Evolutionary conservation across 169 alveolate genomes (phyloP).

Genomic region (Plasmodium vivax): DNA sequence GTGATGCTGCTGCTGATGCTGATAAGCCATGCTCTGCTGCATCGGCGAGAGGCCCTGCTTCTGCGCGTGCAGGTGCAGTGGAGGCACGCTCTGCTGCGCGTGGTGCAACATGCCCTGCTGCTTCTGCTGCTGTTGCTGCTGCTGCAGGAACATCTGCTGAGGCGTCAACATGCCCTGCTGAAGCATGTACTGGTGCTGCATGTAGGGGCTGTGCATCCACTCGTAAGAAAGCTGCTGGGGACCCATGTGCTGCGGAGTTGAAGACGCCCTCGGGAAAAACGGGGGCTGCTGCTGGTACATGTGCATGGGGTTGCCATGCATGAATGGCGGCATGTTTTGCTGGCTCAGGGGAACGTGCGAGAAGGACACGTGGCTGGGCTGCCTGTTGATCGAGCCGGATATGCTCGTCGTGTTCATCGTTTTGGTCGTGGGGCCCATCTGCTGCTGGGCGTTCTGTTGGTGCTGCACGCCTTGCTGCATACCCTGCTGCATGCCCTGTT

Average conservation of each 20-base stretch:
- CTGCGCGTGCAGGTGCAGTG: conserved; percentile 10
- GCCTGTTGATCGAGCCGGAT: conserved; percentile 47
- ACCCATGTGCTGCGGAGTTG: conserved; percentile 21
- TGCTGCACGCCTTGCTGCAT: background rate
- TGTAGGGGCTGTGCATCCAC: conserved; percentile 51
- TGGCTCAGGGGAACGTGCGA: conserved; percentile 26
- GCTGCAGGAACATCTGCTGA: conserved; percentile 54
- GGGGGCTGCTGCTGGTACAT: conserved; percentile 41
- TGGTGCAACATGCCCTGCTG: background rate
- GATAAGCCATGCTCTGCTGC: conserved; percentile 10
- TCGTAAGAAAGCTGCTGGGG: conserved; percentile 41
- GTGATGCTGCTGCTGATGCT: background rate
- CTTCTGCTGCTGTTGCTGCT: conserved; percentile 41
- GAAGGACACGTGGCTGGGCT: conserved; percentile 16
- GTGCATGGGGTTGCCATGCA: conserved; percentile 20
- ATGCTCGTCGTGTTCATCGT: conserved; percentile 9
- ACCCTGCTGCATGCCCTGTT: background rate
- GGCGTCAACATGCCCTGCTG: conserved; percentile 55
- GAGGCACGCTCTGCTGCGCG: conserved; percentile 16
- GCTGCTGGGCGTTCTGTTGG: conserved; percentile 24
- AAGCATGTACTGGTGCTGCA: conserved; percentile 69
- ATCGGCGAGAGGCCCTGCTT: conserved; percentile 11
- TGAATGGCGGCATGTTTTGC: conserved; percentile 9
- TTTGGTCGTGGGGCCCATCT: conserved; percentile 15
- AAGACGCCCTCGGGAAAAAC: conserved; percentile 1